Base-by-base conservation (phyloP, 169 alveolate genomes). In the Plasmodium vivax region DNA sequence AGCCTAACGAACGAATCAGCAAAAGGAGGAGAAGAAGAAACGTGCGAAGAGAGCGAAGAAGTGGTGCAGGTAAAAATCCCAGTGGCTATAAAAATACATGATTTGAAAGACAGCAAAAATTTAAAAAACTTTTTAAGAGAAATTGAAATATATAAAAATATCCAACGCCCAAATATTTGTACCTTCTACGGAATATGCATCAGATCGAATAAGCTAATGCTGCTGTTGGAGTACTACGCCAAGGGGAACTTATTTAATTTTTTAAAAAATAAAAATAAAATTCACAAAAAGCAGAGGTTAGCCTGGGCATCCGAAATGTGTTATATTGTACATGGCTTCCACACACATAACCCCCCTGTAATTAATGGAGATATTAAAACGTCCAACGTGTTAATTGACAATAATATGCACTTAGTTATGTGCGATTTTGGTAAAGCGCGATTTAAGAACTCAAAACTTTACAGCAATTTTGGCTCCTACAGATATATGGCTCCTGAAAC, bases 401-500 rank as follows among this genome's bases (percentile, higher is more conserved):
- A 90, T 81, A 47, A 90, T 81, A 90, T 90, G 94, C 73, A 90
- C 51, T 32, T 90, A 41, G 91, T 90, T 38, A 90, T 90, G 94
- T 90, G 94, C 38, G 94, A 90, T 90, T 90, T 90, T 80, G 94
- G 94, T 2, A 90, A 90, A 74, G 94, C 94, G 2, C 47, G 94
- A 56, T 90, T 90, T 90, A 90, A 90, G 58, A 90, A 81, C 43
- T 62, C 94, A 19, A 90, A 79, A 54, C 84, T 90, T 8, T 90
- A 90, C 36, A 90, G 94, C 43, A 90, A 90, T 81, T 90, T 90
- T 90, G 94, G 94, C 54, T 90, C 94, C 32, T 90, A 90, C 14
- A 79, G 94, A 74, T 90, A 90, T 82, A 90, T 90, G 94, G 94
- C 94, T n/a, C 94, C 94, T 30, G 94, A 90, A 68, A 90, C 92